Evolutionary conservation across 2,329 filamentous ascomycete species (phyloP), one percentile per base, ranked within the genome.

Genomic region (Cladophialophora chaetospira): DNA sequence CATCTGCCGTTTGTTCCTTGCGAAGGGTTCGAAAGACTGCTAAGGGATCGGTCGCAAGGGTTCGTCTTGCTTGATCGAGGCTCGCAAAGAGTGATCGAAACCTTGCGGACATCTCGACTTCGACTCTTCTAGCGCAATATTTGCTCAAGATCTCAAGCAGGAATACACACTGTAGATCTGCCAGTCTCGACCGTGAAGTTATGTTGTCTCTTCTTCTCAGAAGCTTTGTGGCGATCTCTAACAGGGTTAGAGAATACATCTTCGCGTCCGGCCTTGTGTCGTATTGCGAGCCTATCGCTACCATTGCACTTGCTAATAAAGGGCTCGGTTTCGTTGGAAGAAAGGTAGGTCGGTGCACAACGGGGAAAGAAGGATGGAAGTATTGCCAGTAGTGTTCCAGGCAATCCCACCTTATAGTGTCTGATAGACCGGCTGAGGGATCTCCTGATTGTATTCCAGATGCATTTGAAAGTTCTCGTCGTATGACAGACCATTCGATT

Each of bases 221-320:
- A 9, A 71, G 60, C 46, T 68, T 70, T 21, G 65, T 65, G 36
- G 69, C 72, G 40, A 67, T 65, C 57, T 72, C 70, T 28, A 71
- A 63, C 15, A 72, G 61, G 13, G 65, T 65, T 45, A 70, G 55
- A 40, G 70, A 72, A 53, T 72, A 71, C 38, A 66, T 59, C 57
- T 69, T 70, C 5, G 70, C 65, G 53, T 71, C 67, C n/a, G 65
- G 64, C n/a, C 68, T 58, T 17, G 57, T 62, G 58, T 71, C 70
- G 53, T 69, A 71, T 55, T 72, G 70, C 25, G 69, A 71, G 40
- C 71, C 70, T 45, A 72, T 71, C 10, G 69, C 70, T 33, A 71
- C 63, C 67, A 73, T 71, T 6, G 68, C 69, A 53, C 67, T 68
- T 11, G 67, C 64, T 40, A 72, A 51, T 28, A 73, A 58, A 3